Evolutionary conservation across 257 asterid species (phyloP), one percentile per base, ranked within the genome.

Genomic region (Asclepias syriaca): DNA sequence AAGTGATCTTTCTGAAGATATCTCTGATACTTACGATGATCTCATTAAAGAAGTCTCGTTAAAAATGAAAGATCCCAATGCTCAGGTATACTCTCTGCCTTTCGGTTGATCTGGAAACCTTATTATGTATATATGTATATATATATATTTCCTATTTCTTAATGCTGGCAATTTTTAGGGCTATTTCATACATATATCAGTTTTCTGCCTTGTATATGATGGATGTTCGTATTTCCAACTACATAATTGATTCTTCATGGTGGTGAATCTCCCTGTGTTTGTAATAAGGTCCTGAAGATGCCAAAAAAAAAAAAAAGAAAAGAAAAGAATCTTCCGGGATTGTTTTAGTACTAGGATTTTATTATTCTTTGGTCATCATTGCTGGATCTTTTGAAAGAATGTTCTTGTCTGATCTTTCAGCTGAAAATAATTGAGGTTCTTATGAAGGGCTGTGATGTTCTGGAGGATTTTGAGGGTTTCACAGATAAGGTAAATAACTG

Each of bases 61-160:
- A 46, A 92, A 92, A 77, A 79, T 95, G 90, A 85, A 87, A 81
- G 96, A 92, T 84, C 98, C 98, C 4, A 93, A 87, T 69, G 88
- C 94, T 21, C 89, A 85, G 96, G 99, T 90, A 85, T 66, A 13
- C 34, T 53, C 58, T 69, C 32, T 46, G 50, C 45, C 27, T n/a
- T 37, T 13, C 18, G 34, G 49, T 60, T 32, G 63, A 21, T 24
- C 18, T 8, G 45, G 21, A 15, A 40, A 24, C 21, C 12, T 39
- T 58, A 57, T 27, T 50, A 24, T 24, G 27, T 24, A 24, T n/a
- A n/a, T 29, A 29, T 29, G 32, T 2, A 2, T 29, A 29, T 29
- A 29, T 29, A 0, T 45, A 6, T 46, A 7, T 46, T 46, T 46
- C 50, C 14, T 11, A 7, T 46, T 46, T 21, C 39, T 34, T 4